Conservation (phyloP, 164 flowering plant species). For the Piper betle region DNA sequence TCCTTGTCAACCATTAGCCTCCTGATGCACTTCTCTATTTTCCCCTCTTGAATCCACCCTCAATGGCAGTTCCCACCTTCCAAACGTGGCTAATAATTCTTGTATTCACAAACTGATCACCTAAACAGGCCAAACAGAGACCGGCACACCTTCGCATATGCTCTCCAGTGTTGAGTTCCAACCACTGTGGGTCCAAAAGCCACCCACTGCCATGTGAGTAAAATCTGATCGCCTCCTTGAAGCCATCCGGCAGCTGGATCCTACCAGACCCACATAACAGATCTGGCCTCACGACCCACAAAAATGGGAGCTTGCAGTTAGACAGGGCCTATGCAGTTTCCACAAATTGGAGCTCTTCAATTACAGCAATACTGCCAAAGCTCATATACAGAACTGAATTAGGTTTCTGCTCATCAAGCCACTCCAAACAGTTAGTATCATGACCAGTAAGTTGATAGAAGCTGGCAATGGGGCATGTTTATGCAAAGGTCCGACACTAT, state of each 20-base stretch:
- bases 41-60: constrained; percentile 11
- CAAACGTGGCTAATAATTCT: constrained; percentile 15
- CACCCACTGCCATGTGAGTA: constrained; percentile 24
- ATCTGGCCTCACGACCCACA: constrained; percentile 42
- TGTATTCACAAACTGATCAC: constrained; percentile 18
- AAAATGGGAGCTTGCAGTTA: constrained; percentile 23
- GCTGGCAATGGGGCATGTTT: no score
- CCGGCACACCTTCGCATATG: constrained; percentile 20
- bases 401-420: constrained; percentile 40
- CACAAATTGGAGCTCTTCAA: constrained; percentile 17
- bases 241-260: constrained; percentile 13
- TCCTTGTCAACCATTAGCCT: no score
- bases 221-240: constrained; percentile 9
- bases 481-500: constrained; percentile 28
- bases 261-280: constrained; percentile 13
- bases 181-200: constrained; percentile 19
- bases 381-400: no score
- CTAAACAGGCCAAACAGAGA: constrained; percentile 16
- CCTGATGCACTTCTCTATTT: no score
- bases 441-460: constrained; percentile 24
- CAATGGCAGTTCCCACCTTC: no score
- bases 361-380: constrained; percentile 25
- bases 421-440: constrained; percentile 21
- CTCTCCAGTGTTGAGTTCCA: constrained; percentile 28
- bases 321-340: constrained; percentile 36